Evolutionary conservation across 2,329 filamentous ascomycete species (phyloP), one percentile per base, ranked within the genome.

Genomic region (Verticillium albo-atrum): DNA sequence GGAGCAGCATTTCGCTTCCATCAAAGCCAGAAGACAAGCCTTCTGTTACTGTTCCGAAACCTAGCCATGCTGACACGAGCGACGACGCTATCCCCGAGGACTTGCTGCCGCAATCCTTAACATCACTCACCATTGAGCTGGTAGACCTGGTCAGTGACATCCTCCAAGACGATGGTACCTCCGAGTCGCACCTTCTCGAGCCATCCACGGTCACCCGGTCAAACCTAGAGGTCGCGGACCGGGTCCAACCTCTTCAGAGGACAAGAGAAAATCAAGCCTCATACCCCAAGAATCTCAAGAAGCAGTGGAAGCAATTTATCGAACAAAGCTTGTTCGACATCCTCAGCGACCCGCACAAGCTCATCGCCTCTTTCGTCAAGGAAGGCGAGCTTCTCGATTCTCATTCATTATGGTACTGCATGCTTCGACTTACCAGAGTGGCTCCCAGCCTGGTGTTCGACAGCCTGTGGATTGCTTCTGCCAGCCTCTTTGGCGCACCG

Each of bases 251-350:
- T 1, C 66, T 74, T 60, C 75, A 68, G 57, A 72, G 77, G 57
- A 77, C 70, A 62, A 59, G 67, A 25, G 70, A 63, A 30, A 42
- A 63, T 3, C 63, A 62, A 9, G 57, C 62, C 1, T 53, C 66
- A 1, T 74, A 72, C 3, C 64, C 70, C 1, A 65, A 71, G 55
- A 62, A 60, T 14, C 53, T 80, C 27, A 75, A 71, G 58, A 68
- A 74, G 14, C 76, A 84, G 60, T 89, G 86, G 83, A 83, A 80
- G 62, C 68, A 77, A 1, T 89, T 89, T 65, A 79, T 83, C 32
- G 82, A 88, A 63, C 87, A 89, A 66, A 85, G 82, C 55, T 73
- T 89, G 6, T 89, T 89, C 68, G 82, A 82, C 64, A 81, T 87
- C 6, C 75, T 90, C 54, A 85, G 84, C 64, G 79, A 85, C 55